Evolutionary conservation across 306 rosid species (phyloP).

Genomic region (Aeschynomene evenia): DNA sequence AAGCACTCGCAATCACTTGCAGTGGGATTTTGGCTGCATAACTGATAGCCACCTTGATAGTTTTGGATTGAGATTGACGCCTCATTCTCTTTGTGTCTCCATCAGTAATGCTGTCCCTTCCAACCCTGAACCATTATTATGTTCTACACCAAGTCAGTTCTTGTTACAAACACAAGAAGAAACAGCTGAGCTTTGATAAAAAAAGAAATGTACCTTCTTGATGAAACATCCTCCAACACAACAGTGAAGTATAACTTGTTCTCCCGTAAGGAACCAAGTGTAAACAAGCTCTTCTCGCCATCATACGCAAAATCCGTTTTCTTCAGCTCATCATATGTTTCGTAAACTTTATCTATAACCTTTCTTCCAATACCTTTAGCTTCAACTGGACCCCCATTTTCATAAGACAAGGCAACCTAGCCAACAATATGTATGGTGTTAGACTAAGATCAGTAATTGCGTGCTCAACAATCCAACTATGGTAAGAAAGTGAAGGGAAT

Average conservation of each 20-base stretch:
- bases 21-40: conserved; percentile 37
- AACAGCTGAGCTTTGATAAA: background rate
- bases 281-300: conserved; percentile 43
- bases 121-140: conserved; percentile 12
- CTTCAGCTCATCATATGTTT: conserved; percentile 27
- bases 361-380: conserved; percentile 40
- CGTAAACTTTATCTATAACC: conserved; percentile 36
- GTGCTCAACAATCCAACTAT: background rate
- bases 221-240: conserved; percentile 36
- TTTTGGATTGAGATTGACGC: conserved; percentile 31
- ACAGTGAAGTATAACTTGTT: conserved; percentile 22
- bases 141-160: background rate
- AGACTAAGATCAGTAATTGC: background rate
- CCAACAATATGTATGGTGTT: background rate
- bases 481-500: background rate
- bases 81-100: conserved; percentile 34
- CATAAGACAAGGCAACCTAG: conserved; percentile 43
- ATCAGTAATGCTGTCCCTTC: background rate
- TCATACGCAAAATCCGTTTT: conserved; percentile 38
- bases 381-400: conserved; percentile 34
- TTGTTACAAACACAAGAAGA: background rate
- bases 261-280: conserved; percentile 24
- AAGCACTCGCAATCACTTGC: conserved; percentile 38
- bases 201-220: conserved; percentile 26
- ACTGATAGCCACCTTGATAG: conserved; percentile 29